Evolutionary conservation across 139 green algal species (phyloP).

Genomic region (Picochlorum costavermella): DNA sequence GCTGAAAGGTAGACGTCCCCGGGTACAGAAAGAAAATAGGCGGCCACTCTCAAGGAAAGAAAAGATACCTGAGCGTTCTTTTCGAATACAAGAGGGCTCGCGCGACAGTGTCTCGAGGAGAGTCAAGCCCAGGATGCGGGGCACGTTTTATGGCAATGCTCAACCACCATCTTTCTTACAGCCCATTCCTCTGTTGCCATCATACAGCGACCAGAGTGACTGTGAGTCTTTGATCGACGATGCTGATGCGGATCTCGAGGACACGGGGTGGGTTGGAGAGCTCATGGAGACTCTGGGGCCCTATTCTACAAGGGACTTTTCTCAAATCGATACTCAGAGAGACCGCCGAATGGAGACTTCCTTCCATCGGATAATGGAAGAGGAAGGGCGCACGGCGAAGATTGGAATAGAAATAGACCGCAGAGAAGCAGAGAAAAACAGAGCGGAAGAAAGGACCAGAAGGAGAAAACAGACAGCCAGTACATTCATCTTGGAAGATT

Average conservation of each 20-base stretch:
- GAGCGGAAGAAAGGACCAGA: not conserved
- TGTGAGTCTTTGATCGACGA: slow-evolving; percentile 6
- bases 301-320: slow-evolving; percentile 20
- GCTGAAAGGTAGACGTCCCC: too few species aligned
- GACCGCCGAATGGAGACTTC: slow-evolving; percentile 20
- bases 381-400: not conserved
- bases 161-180: slow-evolving; percentile 1
- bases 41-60: too few species aligned
- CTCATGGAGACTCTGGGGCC: not conserved
- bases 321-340: slow-evolving; percentile 12
- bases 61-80: too few species aligned
- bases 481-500: too few species aligned
- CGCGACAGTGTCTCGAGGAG: not conserved
- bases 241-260: not conserved
- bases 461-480: too few species aligned
- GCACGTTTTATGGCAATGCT: slow-evolving; percentile 9
- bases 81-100: too few species aligned
- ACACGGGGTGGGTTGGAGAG: not conserved
- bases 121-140: not conserved
- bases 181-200: not conserved
- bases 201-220: slow-evolving; percentile 3
- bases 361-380: slow-evolving; percentile 1
- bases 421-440: slow-evolving; percentile 5
- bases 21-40: too few species aligned
- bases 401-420: slow-evolving; percentile 4